Evolutionary conservation across 163 green algal genomes (phyloP).

Genomic region (Scenedesmus sp.): DNA sequence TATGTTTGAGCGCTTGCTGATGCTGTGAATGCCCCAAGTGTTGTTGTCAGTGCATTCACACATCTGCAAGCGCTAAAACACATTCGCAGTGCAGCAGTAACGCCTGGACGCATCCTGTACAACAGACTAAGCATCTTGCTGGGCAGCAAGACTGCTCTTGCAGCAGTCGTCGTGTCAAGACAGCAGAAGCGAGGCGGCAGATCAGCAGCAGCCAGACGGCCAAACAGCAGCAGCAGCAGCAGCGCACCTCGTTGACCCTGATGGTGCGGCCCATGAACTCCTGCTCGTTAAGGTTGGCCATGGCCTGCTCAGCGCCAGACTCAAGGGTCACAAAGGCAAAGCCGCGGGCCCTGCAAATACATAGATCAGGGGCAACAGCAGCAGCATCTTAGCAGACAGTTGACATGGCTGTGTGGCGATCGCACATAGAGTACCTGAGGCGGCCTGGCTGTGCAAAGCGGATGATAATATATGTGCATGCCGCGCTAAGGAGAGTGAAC

Average conservation of each 20-base stretch:
- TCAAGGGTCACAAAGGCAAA: slow-evolving; percentile 70
- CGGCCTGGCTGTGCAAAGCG: no score
- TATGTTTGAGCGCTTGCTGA: no score
- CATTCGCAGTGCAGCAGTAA: no score
- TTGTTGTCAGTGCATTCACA: no score
- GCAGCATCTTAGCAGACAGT: background rate
- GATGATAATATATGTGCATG: background rate
- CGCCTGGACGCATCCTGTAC: no score
- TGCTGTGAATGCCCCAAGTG: no score
- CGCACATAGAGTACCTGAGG: background rate
- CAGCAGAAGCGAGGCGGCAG: no score
- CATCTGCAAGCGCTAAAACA: no score
- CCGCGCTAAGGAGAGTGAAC: background rate
- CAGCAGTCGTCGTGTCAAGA: no score
- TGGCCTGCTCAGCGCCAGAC: slow-evolving; percentile 37
- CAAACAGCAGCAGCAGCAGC: background rate
- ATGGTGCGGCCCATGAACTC: slow-evolving; percentile 70
- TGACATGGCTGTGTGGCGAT: background rate
- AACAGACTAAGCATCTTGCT: no score
- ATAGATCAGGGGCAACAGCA: slow-evolving; percentile 19
- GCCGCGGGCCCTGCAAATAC: slow-evolving; percentile 61
- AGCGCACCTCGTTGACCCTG: slow-evolving; percentile 64
- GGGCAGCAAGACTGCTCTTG: background rate
- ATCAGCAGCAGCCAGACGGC: background rate
- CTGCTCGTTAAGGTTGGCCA: slow-evolving; percentile 53